A percentile compares a stretch with the other conserved stretches of the same genome.
phyloP scores from a whole-genome alignment of 2,329 filamentous ascomycete species.

The Colletotrichum sp. region DNA sequence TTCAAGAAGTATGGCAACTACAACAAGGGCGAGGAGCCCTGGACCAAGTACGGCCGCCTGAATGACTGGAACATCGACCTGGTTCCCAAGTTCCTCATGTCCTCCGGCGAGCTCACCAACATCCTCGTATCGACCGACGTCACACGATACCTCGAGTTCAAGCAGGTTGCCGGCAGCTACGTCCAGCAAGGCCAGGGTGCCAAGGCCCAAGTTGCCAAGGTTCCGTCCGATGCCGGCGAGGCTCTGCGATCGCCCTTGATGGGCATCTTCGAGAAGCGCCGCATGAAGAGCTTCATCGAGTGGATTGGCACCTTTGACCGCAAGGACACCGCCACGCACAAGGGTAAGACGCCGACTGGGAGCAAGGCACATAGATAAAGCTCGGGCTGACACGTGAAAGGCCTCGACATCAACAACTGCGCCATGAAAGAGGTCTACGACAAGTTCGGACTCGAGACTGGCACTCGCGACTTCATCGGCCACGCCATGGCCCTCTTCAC shows the following conservation, averaged over 20 bases:
- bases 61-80: constrained; percentile 99
- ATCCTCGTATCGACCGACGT: constrained; percentile 97
- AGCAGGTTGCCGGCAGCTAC: constrained; percentile 93
- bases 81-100: constrained; percentile 98
- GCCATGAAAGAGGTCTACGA: constrained; percentile 99
- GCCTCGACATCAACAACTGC: constrained; percentile 77
- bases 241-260: constrained; percentile 92
- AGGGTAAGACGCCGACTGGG: constrained; percentile 63
- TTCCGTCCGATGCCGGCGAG: constrained; percentile 90
- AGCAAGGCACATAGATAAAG: not conserved
- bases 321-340: constrained; percentile 85
- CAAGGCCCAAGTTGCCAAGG: constrained; percentile 94
- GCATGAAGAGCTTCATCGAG: constrained; percentile 95
- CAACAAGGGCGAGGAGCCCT: constrained; percentile 80
- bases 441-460: constrained; percentile 90
- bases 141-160: constrained; percentile 88
- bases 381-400: constrained; percentile 45
- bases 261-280: constrained; percentile 96
- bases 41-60: constrained; percentile 95
- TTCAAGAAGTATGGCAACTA: constrained; percentile 97
- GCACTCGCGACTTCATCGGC: constrained; percentile 94
- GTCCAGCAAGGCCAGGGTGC: constrained; percentile 86
- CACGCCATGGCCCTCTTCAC: constrained; percentile 98
- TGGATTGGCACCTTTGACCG: constrained; percentile 89
- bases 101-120: constrained; percentile 97